Evolutionary conservation across 805 yeast genomes (phyloP), one percentile per base, ranked within the genome.

Genomic region (Candida pseudoglaebosa): DNA sequence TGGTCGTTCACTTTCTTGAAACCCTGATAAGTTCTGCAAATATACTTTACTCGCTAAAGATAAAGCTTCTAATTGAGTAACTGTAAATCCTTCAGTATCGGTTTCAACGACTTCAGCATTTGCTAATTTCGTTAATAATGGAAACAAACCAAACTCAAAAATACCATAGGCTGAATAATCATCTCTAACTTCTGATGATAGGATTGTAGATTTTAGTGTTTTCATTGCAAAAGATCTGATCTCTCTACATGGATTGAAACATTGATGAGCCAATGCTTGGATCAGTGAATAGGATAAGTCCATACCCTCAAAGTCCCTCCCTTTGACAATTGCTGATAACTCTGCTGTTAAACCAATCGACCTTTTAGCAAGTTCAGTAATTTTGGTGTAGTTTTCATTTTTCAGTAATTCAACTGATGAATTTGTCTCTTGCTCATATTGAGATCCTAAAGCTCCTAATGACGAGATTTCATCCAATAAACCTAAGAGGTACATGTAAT

Each of bases 231-330:
- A 77, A 0, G 73, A 59, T 28, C 95, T 67, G 8, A 89, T 66
- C 52, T 85, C 89, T 19, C 86, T 68, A 56, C 95, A 86, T 14
- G 96, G 95, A 52, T 89, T 89, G 55, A 84, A 74, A 56, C 96
- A 85, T 57, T 90, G 96, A 52, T 84, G 91, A 0, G 93, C 88
- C 38, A 89, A 68, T 0, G 95, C 95, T 54, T 87, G 91, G 20
- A 84, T 69, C 43, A 86, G 66, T 1, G 95, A 83, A 46, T 73
- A 75, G 48, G 78, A 66, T 15, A 63, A 38, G 35, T 60, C 64
- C 36, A 60, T 53, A 4, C 57, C 61, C n/a, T 61, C 50, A 43
- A 71, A 69, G 3, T 57, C 54, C 10, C 55, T 49, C 4, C 57
- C 45, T 7, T 55, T 54, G 12, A 70, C 52, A 18, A 69, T 47